A percentile compares a stretch with the other conserved stretches of the same genome.
Evolutionary conservation across 108 stramenopile genomes (phyloP).

Genomic region (Pseudonitzschia delicatissima): DNA sequence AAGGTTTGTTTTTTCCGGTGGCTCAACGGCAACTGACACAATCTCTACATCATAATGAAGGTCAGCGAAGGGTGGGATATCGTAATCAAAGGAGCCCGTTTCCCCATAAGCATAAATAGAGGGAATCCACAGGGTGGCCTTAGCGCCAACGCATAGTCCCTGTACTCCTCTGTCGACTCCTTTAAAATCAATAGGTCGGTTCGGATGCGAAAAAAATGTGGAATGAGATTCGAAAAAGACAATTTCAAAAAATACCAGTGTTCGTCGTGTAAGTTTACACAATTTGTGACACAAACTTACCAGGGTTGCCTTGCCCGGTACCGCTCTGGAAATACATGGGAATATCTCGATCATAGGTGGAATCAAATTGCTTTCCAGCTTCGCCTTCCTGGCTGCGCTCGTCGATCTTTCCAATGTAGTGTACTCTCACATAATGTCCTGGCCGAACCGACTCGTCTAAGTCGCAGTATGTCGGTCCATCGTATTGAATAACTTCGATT

Average conservation of each 20-base stretch:
- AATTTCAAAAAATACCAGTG: background rate
- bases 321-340: slow-evolving; percentile 56
- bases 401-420: slow-evolving; percentile 41
- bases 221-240: background rate
- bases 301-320: slow-evolving; percentile 66
- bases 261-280: background rate
- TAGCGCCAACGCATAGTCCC: slow-evolving; percentile 60
- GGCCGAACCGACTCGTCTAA: no score
- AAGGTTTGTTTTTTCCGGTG: slow-evolving; percentile 32
- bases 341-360: slow-evolving; percentile 18
- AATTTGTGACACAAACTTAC: slow-evolving; percentile 1
- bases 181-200: slow-evolving; percentile 39
- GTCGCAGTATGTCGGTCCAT: no score
- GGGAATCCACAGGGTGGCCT: slow-evolving; percentile 58
- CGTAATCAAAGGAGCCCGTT: slow-evolving; percentile 39
- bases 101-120: slow-evolving; percentile 62
- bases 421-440: slow-evolving; percentile 26
- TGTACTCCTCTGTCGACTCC: slow-evolving; percentile 63
- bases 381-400: slow-evolving; percentile 27
- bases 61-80: slow-evolving; percentile 53
- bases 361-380: slow-evolving; percentile 29
- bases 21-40: slow-evolving; percentile 22
- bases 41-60: slow-evolving; percentile 65
- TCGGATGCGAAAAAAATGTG: no score
- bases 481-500: background rate